phyloP scores from a whole-genome alignment of 306 rosid genomes.

The Prunus fruticosa region DNA sequence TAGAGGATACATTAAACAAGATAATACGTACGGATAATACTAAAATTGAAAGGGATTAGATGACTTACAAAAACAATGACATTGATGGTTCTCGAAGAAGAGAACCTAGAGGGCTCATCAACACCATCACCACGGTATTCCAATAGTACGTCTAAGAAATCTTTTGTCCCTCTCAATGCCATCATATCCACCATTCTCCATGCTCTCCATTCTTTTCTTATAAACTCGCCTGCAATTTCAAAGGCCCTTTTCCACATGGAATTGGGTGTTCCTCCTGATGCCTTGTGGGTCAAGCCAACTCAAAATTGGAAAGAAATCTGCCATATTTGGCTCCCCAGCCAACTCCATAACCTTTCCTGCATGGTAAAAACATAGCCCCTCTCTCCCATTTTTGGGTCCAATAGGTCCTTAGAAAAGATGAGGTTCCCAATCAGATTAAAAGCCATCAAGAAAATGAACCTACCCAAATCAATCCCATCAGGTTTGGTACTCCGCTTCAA shows the following conservation, averaged over 20 bases:
- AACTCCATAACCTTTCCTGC: conserved; percentile 68
- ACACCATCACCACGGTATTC: conserved; percentile 54
- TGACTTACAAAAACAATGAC: conserved; percentile 55
- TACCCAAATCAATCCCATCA: conserved; percentile 51
- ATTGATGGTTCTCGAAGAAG: conserved; percentile 49
- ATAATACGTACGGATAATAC: too few relatives aligned
- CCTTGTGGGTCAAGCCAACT: conserved; percentile 79
- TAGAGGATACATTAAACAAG: too few relatives aligned
- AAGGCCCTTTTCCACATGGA: conserved; percentile 70
- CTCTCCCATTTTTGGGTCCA: conserved; percentile 57
- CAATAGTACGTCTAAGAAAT: conserved; percentile 70
- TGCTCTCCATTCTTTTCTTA: conserved; percentile 49
- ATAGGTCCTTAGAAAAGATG: conserved; percentile 71
- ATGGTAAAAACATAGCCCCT: conserved; percentile 56
- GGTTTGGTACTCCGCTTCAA: neutral
- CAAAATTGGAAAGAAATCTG: conserved; percentile 61
- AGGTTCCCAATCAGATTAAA: conserved; percentile 85
- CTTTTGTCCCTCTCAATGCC: conserved; percentile 35
- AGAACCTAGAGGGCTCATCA: conserved; percentile 31
- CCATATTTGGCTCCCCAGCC: conserved; percentile 78
- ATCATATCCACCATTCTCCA: conserved; percentile 1
- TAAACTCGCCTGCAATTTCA: conserved; percentile 65
- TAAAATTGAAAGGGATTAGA: neutral
- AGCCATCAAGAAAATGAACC: conserved; percentile 62
- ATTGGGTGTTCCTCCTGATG: conserved; percentile 61